Percentiles rank a stretch among this genome's conserved stretches.
These are phyloP conservation scores for Crithidia expoeki DNA, from an alignment of 208 protist genomes.

Conservation along the genomic window DNA sequence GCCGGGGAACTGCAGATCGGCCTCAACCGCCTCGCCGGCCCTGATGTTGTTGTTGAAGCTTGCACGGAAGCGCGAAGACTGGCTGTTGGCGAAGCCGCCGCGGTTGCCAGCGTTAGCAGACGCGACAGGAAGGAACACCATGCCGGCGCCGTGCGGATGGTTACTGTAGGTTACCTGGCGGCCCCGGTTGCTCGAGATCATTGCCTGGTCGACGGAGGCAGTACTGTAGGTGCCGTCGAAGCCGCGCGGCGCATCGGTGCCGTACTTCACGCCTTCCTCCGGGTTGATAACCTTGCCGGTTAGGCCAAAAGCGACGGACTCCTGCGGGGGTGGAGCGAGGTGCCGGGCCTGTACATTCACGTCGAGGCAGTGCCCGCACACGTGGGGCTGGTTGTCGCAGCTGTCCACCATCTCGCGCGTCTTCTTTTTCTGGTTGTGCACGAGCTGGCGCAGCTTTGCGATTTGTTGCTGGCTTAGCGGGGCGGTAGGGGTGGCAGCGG, in stretches of 20 bases:
- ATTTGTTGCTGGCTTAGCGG: constrained; percentile 58
- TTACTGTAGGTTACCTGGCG: constrained; percentile 59
- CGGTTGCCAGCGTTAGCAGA: constrained; percentile 17
- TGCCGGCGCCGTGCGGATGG: constrained; percentile 77
- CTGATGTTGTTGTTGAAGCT: constrained; percentile 73
- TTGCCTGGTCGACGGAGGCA: constrained; percentile 25
- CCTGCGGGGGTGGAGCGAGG: constrained; percentile 38
- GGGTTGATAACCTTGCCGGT: constrained; percentile 68
- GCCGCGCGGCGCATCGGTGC: constrained; percentile 33
- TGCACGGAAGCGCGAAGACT: constrained; percentile 35
- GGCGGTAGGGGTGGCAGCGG: constrained; percentile 4
- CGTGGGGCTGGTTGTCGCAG: constrained; percentile 61
- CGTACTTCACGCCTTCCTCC: constrained; percentile 57
- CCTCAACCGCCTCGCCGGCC: constrained; percentile 42
- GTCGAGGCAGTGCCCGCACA: constrained; percentile 76
- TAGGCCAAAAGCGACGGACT: constrained; percentile 50
- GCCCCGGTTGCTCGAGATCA: constrained; percentile 33
- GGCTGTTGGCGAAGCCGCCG: not conserved
- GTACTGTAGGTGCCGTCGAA: constrained; percentile 53
- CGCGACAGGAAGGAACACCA: constrained; percentile 67
- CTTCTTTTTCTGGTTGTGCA: constrained; percentile 77
- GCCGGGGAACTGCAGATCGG: constrained; percentile 72
- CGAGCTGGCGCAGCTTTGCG: constrained; percentile 57
- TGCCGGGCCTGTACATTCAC: constrained; percentile 76
- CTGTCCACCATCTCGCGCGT: constrained; percentile 51